Evolutionary conservation across 192 early-diverging fungal species (phyloP).

Genomic region (Coemansia sp.): DNA sequence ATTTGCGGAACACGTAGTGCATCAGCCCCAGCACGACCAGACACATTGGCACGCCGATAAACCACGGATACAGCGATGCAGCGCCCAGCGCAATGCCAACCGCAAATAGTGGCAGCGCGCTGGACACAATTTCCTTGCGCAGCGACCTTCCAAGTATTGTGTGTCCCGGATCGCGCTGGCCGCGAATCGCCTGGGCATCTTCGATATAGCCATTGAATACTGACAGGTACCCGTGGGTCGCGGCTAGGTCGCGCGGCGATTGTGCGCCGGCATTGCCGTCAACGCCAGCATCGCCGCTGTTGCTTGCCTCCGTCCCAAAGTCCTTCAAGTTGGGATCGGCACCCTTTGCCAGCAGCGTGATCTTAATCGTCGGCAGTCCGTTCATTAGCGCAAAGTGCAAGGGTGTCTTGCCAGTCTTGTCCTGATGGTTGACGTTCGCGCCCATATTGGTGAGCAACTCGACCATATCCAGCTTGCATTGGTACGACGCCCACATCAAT

Average conservation of each 20-base stretch:
- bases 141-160: slow-evolving; percentile 20
- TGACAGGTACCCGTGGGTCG: slow-evolving; percentile 53
- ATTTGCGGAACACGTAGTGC: slow-evolving; percentile 58
- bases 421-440: slow-evolving; percentile 64
- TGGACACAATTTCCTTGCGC: slow-evolving; percentile 62
- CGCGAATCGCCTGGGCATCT: slow-evolving; percentile 17
- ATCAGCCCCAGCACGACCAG: slow-evolving; percentile 52
- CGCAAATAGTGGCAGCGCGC: slow-evolving; percentile 63
- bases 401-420: slow-evolving; percentile 72
- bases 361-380: slow-evolving; percentile 52
- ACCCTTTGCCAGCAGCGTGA: slow-evolving; percentile 70
- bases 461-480: slow-evolving; percentile 68
- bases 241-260: slow-evolving; percentile 79
- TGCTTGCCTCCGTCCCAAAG: slow-evolving; percentile 11
- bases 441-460: slow-evolving; percentile 66
- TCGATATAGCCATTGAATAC: slow-evolving; percentile 34
- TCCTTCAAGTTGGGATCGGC: slow-evolving; percentile 61
- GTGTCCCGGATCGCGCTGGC: slow-evolving; percentile 16
- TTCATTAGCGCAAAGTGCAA: slow-evolving; percentile 88
- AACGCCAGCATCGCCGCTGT: not conserved
- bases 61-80: slow-evolving; percentile 69
- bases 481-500: slow-evolving; percentile 94
- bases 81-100: slow-evolving; percentile 58
- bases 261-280: slow-evolving; percentile 54
- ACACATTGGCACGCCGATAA: slow-evolving; percentile 64